Base-by-base conservation (phyloP, 2,329 filamentous ascomycete species). In the Nannizziopsis arthrosporioides region DNA sequence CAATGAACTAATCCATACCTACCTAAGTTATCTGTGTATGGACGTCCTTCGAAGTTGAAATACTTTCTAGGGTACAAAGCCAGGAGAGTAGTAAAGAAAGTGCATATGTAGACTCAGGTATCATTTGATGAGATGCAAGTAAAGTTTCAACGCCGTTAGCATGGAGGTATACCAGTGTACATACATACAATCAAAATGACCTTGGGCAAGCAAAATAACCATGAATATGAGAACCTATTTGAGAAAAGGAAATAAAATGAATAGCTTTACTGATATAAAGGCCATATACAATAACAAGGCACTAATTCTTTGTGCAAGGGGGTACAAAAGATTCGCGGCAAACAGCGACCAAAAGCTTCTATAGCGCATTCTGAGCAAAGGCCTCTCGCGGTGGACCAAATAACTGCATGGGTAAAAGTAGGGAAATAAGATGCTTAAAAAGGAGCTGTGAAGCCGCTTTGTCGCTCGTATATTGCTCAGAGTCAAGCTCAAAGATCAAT, bases 401-500 rank as follows among this genome's bases (percentile, higher is more conserved):
- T 27, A 27, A 27, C 22, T 7, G 22, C 22, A 27, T 27, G 7
- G 3, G 22, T 27, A 27, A 27, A 27, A 27, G 22, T 7, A 27
- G 22, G 7, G 22, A 3, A 27, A 27, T 4, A 3, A 27, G 22
- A 27, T 27, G 22, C 22, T 27, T 27, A 27, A 4, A 27, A 27
- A 27, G 3, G 22, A 3, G 22, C 7, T n/a, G n/a, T n/a, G n/a
- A 27, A 27, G 7, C 22, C 22, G 22, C 22, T 27, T 27, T 4
- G 7, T 27, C 22, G 22, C 22, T 27, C 22, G 22, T 27, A 18
- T 42, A 12, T 38, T 32, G 22, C 22, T 17, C 17, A 31, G 42
- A n/a, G 38, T 37, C 14, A 35, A 42, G 12, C 48, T 56, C 60
- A 79, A 58, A 82, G 63, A 63, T 82, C 78, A 61, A 82, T 82